A percentile compares a stretch with the other conserved stretches of the same genome.
These are phyloP conservation scores for Elsinoe arachidis DNA, from an alignment of 2,329 filamentous ascomycete species.

Conservation along the genomic window DNA sequence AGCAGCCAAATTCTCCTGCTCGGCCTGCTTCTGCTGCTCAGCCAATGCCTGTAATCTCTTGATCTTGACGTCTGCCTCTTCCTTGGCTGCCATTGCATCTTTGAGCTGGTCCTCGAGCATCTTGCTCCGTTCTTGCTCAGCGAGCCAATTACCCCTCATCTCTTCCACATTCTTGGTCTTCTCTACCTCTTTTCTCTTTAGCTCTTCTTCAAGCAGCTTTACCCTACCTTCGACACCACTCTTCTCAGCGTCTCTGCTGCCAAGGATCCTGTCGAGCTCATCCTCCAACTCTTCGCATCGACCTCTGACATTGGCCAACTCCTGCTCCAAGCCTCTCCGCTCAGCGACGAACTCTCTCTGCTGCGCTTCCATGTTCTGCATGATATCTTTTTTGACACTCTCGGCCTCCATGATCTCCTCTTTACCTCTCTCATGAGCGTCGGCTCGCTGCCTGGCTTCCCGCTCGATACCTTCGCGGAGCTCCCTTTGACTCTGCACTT, in stretches of 20 bases:
- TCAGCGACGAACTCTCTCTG: slow-evolving; percentile 83
- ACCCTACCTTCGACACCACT: slow-evolving; percentile 60
- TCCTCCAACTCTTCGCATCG: slow-evolving; percentile 85
- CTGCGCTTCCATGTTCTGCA: slow-evolving; percentile 88
- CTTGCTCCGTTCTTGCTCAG: slow-evolving; percentile 57
- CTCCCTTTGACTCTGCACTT: slow-evolving; percentile 66
- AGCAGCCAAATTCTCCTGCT: slow-evolving; percentile 25
- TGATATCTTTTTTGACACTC: slow-evolving; percentile 84
- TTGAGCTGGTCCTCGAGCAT: slow-evolving; percentile 45
- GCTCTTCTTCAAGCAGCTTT: slow-evolving; percentile 59
- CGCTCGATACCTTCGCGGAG: slow-evolving; percentile 57
- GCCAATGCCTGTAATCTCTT: slow-evolving; percentile 52
- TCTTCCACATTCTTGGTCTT: slow-evolving; percentile 40
- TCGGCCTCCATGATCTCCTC: slow-evolving; percentile 74
- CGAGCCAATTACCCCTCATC: slow-evolving; percentile 16
- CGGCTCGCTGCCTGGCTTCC: slow-evolving; percentile 49
- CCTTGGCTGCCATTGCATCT: slow-evolving; percentile 21
- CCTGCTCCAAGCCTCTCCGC: slow-evolving; percentile 70
- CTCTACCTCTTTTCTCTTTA: slow-evolving; percentile 48
- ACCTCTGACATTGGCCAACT: slow-evolving; percentile 66
- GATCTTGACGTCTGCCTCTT: slow-evolving; percentile 27
- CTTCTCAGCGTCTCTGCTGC: slow-evolving; percentile 75
- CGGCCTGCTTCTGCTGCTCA: slow-evolving; percentile 41
- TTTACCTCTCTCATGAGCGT: slow-evolving; percentile 53
- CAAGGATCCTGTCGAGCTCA: slow-evolving; percentile 75